Conservation (phyloP, 1,284 basidiomycete species). For the Sanghuangporus sanghuang region DNA sequence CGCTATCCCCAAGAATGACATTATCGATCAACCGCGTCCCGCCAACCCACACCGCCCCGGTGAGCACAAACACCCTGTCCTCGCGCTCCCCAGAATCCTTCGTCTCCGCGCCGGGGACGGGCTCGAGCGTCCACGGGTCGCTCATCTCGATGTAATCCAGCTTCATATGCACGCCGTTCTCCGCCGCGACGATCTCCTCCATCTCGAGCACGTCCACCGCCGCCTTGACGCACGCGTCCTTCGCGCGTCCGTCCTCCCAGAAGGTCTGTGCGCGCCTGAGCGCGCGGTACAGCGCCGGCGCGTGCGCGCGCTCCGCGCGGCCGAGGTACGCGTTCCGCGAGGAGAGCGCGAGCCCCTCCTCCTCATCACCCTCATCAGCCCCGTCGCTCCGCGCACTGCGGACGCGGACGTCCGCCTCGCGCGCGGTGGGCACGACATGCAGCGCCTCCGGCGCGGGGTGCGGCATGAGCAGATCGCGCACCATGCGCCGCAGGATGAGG, state of each 20-base stretch:
- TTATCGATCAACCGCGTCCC: constrained; percentile 93
- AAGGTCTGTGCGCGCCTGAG: constrained; percentile 49
- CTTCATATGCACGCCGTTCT: constrained; percentile 49
- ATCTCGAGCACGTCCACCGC: constrained; percentile 38
- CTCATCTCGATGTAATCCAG: constrained; percentile 91
- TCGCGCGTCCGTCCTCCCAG: constrained; percentile 50
- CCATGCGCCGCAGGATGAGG: constrained; percentile 80
- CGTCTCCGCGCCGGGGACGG: constrained; percentile 34
- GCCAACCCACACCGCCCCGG: constrained; percentile 87
- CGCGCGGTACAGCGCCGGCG: constrained; percentile 71
- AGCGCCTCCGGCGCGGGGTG: constrained; percentile 68
- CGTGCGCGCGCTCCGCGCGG: constrained; percentile 55
- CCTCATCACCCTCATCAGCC: background rate
- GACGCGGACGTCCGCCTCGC: constrained; percentile 26
- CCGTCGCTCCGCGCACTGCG: background rate
- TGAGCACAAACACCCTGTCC: constrained; percentile 62
- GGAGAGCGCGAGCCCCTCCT: constrained; percentile 74
- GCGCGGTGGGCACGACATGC: constrained; percentile 81
- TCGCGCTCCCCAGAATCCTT: constrained; percentile 23
- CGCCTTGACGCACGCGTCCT: constrained; percentile 46
- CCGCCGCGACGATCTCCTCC: constrained; percentile 26
- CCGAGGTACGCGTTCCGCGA: constrained; percentile 89
- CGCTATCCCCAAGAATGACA: constrained; percentile 63
- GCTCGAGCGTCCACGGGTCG: constrained; percentile 72
- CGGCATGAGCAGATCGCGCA: constrained; percentile 75